A percentile compares a stretch with the other conserved stretches of the same genome.
Evolutionary conservation across 2,329 filamentous ascomycete species (phyloP).

Genomic region (Trichoderma gracile): DNA sequence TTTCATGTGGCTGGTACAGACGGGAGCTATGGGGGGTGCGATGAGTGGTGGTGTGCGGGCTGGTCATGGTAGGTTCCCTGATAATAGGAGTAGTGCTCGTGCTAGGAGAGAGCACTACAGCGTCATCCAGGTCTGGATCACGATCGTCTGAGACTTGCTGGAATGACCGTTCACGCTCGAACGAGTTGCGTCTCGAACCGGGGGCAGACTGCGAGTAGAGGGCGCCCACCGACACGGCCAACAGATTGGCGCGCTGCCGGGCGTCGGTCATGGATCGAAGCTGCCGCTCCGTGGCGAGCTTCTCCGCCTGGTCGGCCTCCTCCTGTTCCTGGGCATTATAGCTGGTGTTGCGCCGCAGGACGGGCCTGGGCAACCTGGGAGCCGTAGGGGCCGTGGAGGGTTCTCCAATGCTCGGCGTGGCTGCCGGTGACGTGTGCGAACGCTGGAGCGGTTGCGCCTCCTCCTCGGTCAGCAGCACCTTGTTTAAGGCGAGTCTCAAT

Average conservation of each 20-base stretch:
- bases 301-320: conserved; percentile 44
- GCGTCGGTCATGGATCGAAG: conserved; percentile 45
- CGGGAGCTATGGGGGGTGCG: conserved; percentile 31
- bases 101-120: conserved; percentile 20
- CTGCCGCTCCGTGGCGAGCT: conserved; percentile 41
- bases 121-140: conserved; percentile 27
- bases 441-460: conserved; percentile 34
- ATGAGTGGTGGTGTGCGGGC: conserved; percentile 27
- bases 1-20: conserved; percentile 29
- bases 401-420: conserved; percentile 4
- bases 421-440: not conserved
- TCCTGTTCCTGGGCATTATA: conserved; percentile 46
- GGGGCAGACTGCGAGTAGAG: conserved; percentile 38
- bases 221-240: conserved; percentile 44
- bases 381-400: conserved; percentile 9
- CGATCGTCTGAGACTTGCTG: conserved; percentile 38
- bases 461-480: conserved; percentile 41
- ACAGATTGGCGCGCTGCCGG: conserved; percentile 41
- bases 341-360: conserved; percentile 46
- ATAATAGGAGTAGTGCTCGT: conserved; percentile 17
- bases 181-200: conserved; percentile 41
- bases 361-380: conserved; percentile 39
- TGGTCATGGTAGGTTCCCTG: not conserved
- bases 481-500: conserved; percentile 42
- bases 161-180: conserved; percentile 38